Evolutionary conservation across 345 rosid genomes (phyloP).

Genomic region (Linum tenue): DNA sequence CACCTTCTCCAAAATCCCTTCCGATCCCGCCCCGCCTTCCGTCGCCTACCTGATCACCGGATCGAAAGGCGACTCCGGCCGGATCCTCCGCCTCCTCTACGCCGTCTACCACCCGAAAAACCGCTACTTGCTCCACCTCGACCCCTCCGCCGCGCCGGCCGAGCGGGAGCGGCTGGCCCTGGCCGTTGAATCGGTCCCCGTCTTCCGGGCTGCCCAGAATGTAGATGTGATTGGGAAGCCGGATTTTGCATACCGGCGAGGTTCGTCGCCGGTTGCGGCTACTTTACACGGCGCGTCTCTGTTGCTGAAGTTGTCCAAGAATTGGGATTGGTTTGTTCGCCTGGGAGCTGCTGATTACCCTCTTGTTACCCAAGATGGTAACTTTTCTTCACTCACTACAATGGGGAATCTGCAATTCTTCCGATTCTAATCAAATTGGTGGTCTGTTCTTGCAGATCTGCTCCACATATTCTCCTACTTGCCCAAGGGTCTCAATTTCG

Average conservation of each 20-base stretch:
- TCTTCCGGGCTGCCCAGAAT: constrained; percentile 70
- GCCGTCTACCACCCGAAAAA: constrained; percentile 81
- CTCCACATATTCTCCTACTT: constrained; percentile 83
- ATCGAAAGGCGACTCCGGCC: constrained; percentile 52
- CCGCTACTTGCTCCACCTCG: constrained; percentile 78
- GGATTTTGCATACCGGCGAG: constrained; percentile 60
- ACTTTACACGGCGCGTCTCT: constrained; percentile 87
- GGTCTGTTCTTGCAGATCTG: constrained; percentile 52
- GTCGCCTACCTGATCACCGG: constrained; percentile 70
- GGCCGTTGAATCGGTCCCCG: constrained; percentile 41
- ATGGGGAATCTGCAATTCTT: not conserved
- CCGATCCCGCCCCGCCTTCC: constrained; percentile 62
- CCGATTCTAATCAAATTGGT: not conserved
- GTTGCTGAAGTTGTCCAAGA: constrained; percentile 50
- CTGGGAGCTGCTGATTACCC: constrained; percentile 76
- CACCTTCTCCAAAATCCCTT: constrained; percentile 32
- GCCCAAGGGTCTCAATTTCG: constrained; percentile 72
- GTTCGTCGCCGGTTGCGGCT: constrained; percentile 75
- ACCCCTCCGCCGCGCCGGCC: constrained; percentile 43
- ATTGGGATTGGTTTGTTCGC: constrained; percentile 87
- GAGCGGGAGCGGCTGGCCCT: constrained; percentile 70
- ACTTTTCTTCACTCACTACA: not conserved
- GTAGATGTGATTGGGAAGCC: constrained; percentile 77
- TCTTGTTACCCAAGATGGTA: constrained; percentile 91
- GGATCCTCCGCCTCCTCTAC: constrained; percentile 67